phyloP scores from a whole-genome alignment of 225 moss, liverwort and hornwort species.

The Bryum argenteum region DNA sequence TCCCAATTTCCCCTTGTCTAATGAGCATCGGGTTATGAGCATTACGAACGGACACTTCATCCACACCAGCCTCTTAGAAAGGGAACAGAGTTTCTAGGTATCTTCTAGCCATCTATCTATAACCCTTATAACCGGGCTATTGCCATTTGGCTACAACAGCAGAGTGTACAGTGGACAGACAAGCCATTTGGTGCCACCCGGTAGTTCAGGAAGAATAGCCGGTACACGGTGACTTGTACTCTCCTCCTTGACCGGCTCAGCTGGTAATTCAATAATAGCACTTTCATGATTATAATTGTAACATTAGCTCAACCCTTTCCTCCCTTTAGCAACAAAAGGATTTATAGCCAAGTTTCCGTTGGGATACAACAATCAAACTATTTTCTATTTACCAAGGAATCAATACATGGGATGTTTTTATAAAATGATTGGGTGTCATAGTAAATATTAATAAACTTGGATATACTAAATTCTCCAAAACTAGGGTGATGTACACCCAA shows the following conservation, averaged over 20 bases:
- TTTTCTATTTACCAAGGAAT: neutral
- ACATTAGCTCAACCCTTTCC: neutral
- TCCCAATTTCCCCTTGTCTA: too few species aligned
- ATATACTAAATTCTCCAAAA: neutral
- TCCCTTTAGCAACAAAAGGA: neutral
- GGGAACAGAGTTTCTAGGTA: too few species aligned
- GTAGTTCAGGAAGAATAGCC: neutral
- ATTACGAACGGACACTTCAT: too few species aligned
- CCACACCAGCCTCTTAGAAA: too few species aligned
- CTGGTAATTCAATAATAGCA: neutral
- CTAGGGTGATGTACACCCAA: neutral
- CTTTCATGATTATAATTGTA: neutral
- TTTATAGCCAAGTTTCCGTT: neutral
- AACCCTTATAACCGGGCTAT: too few species aligned
- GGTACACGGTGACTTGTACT: neutral
- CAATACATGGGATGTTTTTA: neutral
- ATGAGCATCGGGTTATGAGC: too few species aligned
- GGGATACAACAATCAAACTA: neutral
- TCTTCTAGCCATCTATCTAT: too few species aligned
- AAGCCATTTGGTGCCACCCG: too few species aligned
- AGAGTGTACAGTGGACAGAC: too few species aligned
- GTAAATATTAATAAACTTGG: neutral
- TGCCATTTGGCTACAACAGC: too few species aligned
- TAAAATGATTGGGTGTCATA: slow-evolving; percentile 7
- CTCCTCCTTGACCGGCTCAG: too few species aligned